Percentiles rank a stretch among this genome's conserved stretches.
These are phyloP conservation scores for Symbiodinium natans DNA, from an alignment of 73 alveolate genomes.

Conservation along the genomic window DNA sequence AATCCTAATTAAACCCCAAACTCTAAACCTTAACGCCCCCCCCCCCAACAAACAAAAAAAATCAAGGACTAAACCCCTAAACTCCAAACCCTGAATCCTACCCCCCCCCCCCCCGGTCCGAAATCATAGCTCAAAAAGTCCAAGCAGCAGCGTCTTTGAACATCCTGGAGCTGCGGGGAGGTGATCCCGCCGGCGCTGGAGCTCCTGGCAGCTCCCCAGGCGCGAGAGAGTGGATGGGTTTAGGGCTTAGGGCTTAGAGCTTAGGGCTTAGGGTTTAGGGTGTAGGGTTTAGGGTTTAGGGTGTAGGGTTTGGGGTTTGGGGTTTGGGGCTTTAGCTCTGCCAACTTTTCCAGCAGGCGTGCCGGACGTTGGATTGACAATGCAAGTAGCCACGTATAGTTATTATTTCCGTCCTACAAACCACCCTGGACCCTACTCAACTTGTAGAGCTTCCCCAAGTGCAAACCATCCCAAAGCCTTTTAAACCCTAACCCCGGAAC, in stretches of 20 bases:
- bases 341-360: no score
- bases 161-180: background rate
- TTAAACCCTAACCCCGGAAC: no score
- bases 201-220: background rate
- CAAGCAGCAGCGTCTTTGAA: no score
- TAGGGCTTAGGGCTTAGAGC: background rate
- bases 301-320: background rate
- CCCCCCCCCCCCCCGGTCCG: no score
- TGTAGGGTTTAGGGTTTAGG: background rate
- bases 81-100: background rate
- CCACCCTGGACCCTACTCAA: no score
- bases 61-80: background rate
- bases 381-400: no score
- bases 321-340: background rate
- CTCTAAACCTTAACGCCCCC: background rate
- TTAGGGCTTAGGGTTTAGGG: background rate
- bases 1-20: no score
- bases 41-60: background rate
- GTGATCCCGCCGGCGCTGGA: background rate
- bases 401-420: no score
- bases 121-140: no score
- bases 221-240: background rate
- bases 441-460: no score
- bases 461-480: no score
- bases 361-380: no score